Evolutionary conservation across 192 early-diverging fungal species (phyloP).

Genomic region (Jimgerdemannia lactiflua): DNA sequence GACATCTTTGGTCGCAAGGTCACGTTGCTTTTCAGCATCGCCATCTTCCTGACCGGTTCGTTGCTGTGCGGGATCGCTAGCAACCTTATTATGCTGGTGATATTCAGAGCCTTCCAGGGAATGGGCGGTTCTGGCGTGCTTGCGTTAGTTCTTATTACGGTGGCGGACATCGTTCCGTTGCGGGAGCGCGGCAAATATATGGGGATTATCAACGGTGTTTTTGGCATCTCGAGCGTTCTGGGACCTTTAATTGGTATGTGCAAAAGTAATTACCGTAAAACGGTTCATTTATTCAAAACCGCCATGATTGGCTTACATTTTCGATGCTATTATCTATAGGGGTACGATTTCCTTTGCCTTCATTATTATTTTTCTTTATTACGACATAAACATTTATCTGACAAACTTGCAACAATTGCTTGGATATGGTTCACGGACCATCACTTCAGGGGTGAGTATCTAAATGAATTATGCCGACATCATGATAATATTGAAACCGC

Average conservation of each 20-base stretch:
- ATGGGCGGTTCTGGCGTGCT: conserved; percentile 63
- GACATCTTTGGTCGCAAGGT: conserved; percentile 81
- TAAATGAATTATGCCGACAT: not conserved
- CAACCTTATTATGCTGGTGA: conserved; percentile 33
- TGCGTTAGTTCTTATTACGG: conserved; percentile 67
- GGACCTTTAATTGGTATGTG: conserved; percentile 31
- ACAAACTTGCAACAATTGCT: too few species aligned
- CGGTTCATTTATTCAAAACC: too few species aligned
- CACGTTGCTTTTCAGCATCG: conserved; percentile 68
- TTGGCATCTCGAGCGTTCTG: conserved; percentile 28
- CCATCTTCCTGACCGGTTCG: conserved; percentile 78
- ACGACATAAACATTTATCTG: too few species aligned
- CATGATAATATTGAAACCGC: too few species aligned
- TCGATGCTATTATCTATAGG: not conserved
- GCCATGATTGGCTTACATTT: too few species aligned
- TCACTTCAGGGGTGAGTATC: not conserved
- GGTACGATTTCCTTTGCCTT: not conserved
- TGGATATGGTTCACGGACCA: not conserved
- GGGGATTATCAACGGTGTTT: conserved; percentile 43
- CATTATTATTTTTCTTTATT: not conserved
- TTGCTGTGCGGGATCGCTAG: conserved; percentile 40
- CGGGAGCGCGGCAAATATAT: conserved; percentile 85
- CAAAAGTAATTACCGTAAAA: not conserved
- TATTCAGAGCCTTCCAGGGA: conserved; percentile 57
- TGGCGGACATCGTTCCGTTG: conserved; percentile 75